A percentile compares a stretch with the other conserved stretches of the same genome.
Evolutionary conservation across 2,329 filamentous ascomycete genomes (phyloP).

Genomic region (Reticulascus tulasneorum): DNA sequence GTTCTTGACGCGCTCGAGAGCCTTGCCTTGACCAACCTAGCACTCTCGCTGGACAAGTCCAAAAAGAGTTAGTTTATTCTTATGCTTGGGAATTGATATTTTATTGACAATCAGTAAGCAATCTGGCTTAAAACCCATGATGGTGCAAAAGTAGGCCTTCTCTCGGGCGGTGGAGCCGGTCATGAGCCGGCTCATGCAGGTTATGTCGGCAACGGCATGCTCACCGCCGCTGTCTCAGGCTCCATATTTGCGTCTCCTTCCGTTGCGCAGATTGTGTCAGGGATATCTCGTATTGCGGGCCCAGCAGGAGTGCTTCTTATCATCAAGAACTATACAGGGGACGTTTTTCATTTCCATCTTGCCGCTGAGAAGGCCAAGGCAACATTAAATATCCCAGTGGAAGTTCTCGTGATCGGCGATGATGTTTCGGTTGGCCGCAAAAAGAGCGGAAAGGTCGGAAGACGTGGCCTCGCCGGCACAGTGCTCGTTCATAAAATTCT

Average conservation of each 20-base stretch:
- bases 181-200: constrained; percentile 62
- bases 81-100: too few relatives aligned
- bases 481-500: constrained; percentile 63
- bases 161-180: constrained; percentile 53
- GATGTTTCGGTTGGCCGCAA: constrained; percentile 60
- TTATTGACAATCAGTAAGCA: too few relatives aligned
- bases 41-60: constrained; percentile 53
- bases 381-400: constrained; percentile 4
- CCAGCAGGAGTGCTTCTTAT: constrained; percentile 59
- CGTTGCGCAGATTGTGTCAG: constrained; percentile 58
- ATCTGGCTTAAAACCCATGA: constrained; percentile 10
- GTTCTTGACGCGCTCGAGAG: constrained; percentile 10
- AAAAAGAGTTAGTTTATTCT: constrained; percentile 23
- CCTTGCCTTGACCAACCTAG: constrained; percentile 27
- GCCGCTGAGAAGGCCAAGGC: constrained; percentile 25
- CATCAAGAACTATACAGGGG: constrained; percentile 64
- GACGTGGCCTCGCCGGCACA: constrained; percentile 63
- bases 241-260: constrained; percentile 64
- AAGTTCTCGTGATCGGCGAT: constrained; percentile 45
- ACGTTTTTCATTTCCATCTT: constrained; percentile 52
- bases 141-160: constrained; percentile 38
- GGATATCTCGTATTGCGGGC: constrained; percentile 50
- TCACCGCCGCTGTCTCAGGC: constrained; percentile 60
- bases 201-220: constrained; percentile 60
- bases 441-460: constrained; percentile 61